These are phyloP conservation scores for Phytophthora palmivora DNA, from an alignment of 352 stramenopile genomes.

Conservation along the genomic window DNA sequence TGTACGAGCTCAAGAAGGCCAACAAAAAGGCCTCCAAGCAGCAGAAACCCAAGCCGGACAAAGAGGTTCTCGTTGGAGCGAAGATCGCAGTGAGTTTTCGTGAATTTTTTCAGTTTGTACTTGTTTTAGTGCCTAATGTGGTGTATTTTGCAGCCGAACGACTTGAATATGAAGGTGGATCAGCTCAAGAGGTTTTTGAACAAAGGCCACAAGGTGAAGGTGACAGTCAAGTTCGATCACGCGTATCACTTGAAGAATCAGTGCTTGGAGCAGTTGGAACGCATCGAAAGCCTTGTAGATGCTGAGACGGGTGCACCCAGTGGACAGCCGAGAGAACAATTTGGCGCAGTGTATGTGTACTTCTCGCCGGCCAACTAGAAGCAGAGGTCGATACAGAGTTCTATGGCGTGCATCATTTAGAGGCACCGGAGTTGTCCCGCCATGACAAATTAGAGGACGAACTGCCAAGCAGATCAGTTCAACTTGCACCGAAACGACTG, in stretches of 20 bases:
- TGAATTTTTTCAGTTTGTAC: background rate
- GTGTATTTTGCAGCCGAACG: conserved; percentile 45
- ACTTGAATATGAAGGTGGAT: conserved; percentile 76
- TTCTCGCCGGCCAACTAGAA: conserved; percentile 46
- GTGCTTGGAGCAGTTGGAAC: conserved; percentile 51
- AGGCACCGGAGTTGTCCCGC: background rate
- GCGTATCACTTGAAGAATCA: conserved; percentile 66
- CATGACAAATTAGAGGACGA: conserved; percentile 1
- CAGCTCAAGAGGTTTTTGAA: conserved; percentile 70
- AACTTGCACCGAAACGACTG: conserved; percentile 1
- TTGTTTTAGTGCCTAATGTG: background rate
- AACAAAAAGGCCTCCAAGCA: conserved; percentile 64
- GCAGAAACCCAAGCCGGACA: conserved; percentile 73
- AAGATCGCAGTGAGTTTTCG: conserved; percentile 73
- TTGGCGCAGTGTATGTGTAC: conserved; percentile 66
- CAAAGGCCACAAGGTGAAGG: conserved; percentile 86
- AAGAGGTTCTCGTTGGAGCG: conserved; percentile 71
- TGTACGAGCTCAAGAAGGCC: conserved; percentile 76
- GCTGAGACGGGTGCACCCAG: conserved; percentile 43
- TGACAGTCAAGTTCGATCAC: conserved; percentile 71
- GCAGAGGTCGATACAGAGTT: background rate
- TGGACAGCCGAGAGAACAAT: conserved; percentile 50
- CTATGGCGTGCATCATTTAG: conserved; percentile 5
- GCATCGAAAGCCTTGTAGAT: conserved; percentile 55
- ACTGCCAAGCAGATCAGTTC: conserved; percentile 1